Percentiles rank a stretch among this genome's conserved stretches.
These are phyloP conservation scores for Hydnomerulius pinastri DNA, from an alignment of 768 basidiomycete genomes.

Conservation along the genomic window DNA sequence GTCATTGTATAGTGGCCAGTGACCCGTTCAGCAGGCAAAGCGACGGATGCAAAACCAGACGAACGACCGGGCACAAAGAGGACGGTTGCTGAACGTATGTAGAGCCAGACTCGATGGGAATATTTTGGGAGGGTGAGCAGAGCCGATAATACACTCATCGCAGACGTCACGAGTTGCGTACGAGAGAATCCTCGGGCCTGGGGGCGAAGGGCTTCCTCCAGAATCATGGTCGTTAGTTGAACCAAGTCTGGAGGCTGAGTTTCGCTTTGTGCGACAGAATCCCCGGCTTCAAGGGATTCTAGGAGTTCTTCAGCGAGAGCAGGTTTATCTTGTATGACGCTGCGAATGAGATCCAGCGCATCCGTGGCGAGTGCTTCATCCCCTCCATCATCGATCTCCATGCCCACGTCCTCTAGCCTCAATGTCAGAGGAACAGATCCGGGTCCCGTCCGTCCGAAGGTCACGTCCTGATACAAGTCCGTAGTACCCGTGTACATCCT, in stretches of 20 bases:
- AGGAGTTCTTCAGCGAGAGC: conserved; percentile 64
- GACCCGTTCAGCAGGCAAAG: conserved; percentile 69
- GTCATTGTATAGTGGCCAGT: conserved; percentile 84
- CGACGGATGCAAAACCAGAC: conserved; percentile 59
- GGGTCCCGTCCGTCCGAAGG: conserved; percentile 49
- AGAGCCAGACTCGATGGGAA: conserved; percentile 87
- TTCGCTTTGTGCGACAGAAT: conserved; percentile 44
- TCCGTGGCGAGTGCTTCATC: conserved; percentile 70
- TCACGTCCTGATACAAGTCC: conserved; percentile 50
- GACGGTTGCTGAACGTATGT: conserved; percentile 74
- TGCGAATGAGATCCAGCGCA: conserved; percentile 76
- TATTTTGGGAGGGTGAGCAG: conserved; percentile 73
- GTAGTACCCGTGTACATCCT: conserved; percentile 42
- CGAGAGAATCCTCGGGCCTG: conserved; percentile 45
- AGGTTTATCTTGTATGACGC: conserved; percentile 72
- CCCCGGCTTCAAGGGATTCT: conserved; percentile 54
- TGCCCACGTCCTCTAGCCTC: conserved; percentile 66
- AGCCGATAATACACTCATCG: conserved; percentile 79
- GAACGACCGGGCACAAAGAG: conserved; percentile 68
- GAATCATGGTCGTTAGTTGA: conserved; percentile 76
- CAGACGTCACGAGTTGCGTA: conserved; percentile 71
- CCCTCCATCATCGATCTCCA: conserved; percentile 63
- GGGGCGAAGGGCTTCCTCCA: conserved; percentile 72
- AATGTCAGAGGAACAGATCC: conserved; percentile 44
- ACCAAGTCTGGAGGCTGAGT: conserved; percentile 69